Conservation (phyloP, 345 rosid species). For the Stellera chamaejasme region DNA sequence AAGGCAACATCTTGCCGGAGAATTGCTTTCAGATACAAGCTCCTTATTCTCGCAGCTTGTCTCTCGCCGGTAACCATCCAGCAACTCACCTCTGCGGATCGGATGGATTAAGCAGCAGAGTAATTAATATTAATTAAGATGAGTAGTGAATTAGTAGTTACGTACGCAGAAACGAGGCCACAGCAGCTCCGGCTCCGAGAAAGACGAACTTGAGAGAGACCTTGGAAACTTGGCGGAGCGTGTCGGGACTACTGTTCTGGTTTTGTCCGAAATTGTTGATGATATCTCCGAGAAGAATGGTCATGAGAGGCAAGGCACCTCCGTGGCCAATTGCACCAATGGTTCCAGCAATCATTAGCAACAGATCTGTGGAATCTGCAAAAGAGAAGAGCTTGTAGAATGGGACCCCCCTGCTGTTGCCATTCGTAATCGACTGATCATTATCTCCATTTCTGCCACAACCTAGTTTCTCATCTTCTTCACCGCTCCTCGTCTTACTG, state of each 20-base stretch:
- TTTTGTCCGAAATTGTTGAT: slow-evolving; percentile 56
- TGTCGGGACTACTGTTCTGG: slow-evolving; percentile 25
- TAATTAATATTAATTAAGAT: too few species aligned
- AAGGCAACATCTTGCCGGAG: slow-evolving; percentile 76
- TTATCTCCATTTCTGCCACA: slow-evolving; percentile 9
- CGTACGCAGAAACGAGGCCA: slow-evolving; percentile 74
- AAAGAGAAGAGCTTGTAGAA: slow-evolving; percentile 70
- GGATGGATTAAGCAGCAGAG: too few species aligned
- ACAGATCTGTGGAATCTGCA: slow-evolving; percentile 52
- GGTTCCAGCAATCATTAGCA: slow-evolving; percentile 62
- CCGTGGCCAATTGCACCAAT: slow-evolving; percentile 74
- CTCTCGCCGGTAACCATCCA: slow-evolving; percentile 95
- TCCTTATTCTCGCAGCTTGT: slow-evolving; percentile 69
- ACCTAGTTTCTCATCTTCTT: too few species aligned
- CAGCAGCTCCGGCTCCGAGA: slow-evolving; percentile 59
- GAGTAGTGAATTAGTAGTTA: neutral
- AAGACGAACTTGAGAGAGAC: slow-evolving; percentile 54
- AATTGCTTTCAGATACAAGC: slow-evolving; percentile 60
- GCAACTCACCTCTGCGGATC: slow-evolving; percentile 69
- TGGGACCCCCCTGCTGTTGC: slow-evolving; percentile 47
- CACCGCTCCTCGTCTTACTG: too few species aligned
- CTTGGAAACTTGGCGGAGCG: slow-evolving; percentile 40
- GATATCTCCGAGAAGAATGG: slow-evolving; percentile 64
- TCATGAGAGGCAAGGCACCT: slow-evolving; percentile 60
- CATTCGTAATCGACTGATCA: slow-evolving; percentile 28